Evolutionary conservation across 2,329 filamentous ascomycete genomes (phyloP), one percentile per base, ranked within the genome.

Genomic region (Escovopsis weberi): DNA sequence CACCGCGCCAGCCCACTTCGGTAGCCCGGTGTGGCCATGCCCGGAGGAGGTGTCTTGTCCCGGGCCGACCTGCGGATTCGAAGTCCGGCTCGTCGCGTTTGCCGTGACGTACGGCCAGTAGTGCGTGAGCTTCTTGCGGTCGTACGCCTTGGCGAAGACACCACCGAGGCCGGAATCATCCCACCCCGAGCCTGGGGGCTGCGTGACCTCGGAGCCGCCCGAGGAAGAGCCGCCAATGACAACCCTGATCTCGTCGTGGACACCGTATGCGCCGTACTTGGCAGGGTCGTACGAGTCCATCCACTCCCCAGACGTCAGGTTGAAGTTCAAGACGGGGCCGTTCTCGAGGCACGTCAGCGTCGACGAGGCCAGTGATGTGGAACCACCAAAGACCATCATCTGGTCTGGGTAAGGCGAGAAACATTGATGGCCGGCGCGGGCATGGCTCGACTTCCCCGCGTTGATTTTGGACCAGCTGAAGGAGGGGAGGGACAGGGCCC

Each of bases 321-420:
- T 87, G 62, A 86, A 89, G 26, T 85, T 70, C 38, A 76, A 67
- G 33, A 84, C 59, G 2, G 72, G 63, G 6, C 64, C 59, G n/a
- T 67, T 65, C 1, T 65, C 60, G 2, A 82, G 57, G 44, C 77
- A 82, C 0, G 46, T 47, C 0, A 54, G 43, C 0, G 38, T 36
- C 1, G 5, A 26, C 2, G 59, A 63, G 1, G 53, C 15, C 1
- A 52, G 35, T 5, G 67, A 37, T 1, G 62, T 59, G 48, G 75
- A 81, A 10, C 85, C 85, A 26, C 85, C 85, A 12, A 89, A 67
- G 7, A 81, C 70, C 47, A 91, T 68, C 78, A 93, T 87, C 58
- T 89, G 85, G 45, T 81, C 78, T 12, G 86, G 80, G 61, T 85
- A 89, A 1, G 75, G 74, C 51, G 75, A 74, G 50, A 87, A 75